Evolutionary conservation across 1,284 basidiomycete genomes (phyloP).

Genomic region (Pseudozyma tsukubaensis): DNA sequence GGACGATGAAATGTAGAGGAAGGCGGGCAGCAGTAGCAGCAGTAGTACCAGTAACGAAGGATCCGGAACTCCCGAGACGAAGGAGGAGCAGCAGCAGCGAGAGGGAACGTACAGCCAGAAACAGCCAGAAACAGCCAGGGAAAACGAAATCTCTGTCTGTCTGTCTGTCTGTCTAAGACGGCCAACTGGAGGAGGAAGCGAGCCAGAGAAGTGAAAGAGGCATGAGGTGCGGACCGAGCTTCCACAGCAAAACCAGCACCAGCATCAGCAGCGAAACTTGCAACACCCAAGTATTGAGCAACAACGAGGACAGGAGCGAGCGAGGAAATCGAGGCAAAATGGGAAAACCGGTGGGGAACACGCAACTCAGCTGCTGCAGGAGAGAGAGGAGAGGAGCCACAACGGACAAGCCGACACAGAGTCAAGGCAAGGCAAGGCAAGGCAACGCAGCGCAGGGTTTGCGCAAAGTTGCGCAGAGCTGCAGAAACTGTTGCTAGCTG

Average conservation of each 20-base stretch:
- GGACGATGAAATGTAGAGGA: background rate
- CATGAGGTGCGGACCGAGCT: conserved; percentile 34
- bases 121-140: too few relatives aligned
- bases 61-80: conserved; percentile 40
- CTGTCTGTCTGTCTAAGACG: too few relatives aligned
- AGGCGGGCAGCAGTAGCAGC: background rate
- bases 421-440: conserved; percentile 1
- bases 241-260: conserved; percentile 9
- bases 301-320: too few relatives aligned
- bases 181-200: too few relatives aligned
- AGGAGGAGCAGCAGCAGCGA: conserved; percentile 2
- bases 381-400: too few relatives aligned
- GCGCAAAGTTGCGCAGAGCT: background rate
- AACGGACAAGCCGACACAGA: background rate
- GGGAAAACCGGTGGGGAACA: too few relatives aligned
- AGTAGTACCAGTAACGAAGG: conserved; percentile 11
- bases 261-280: background rate
- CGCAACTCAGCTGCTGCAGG: too few relatives aligned
- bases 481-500: background rate
- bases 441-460: too few relatives aligned
- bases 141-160: too few relatives aligned
- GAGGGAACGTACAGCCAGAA: conserved; percentile 8
- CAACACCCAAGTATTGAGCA: too few relatives aligned
- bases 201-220: conserved; percentile 1
- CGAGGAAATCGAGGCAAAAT: too few relatives aligned